phyloP scores from a whole-genome alignment of 2,329 filamentous ascomycete species.

The Pseudogymnoascus destructans region DNA sequence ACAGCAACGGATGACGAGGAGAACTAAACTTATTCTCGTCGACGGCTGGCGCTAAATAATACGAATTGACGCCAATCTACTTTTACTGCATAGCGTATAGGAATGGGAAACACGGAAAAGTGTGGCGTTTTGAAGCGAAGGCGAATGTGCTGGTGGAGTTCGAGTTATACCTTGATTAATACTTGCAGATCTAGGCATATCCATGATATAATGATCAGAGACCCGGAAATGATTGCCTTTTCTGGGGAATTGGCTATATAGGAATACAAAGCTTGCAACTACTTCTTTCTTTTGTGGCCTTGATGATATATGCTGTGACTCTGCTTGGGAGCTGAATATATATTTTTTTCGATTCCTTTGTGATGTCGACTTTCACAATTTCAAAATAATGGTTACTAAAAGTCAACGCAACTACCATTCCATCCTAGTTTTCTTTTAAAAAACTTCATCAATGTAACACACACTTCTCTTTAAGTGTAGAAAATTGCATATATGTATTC shows the following conservation, averaged over 20 bases:
- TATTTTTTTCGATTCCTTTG: background rate
- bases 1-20: slow-evolving; percentile 7
- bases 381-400: background rate
- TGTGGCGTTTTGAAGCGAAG: slow-evolving; percentile 3
- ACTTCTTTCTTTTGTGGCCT: background rate
- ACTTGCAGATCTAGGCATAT: background rate
- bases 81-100: slow-evolving; percentile 5
- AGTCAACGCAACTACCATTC: background rate
- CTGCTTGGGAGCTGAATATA: background rate
- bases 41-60: background rate
- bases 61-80: background rate
- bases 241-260: background rate
- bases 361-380: background rate
- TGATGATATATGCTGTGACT: background rate
- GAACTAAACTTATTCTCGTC: background rate
- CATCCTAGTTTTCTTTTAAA: background rate
- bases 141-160: background rate
- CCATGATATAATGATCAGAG: background rate
- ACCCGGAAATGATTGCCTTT: background rate
- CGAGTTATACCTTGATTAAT: slow-evolving; percentile 2
- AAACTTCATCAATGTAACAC: background rate
- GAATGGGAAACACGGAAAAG: slow-evolving; percentile 7
- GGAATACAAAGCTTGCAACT: background rate
- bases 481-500: background rate
- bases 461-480: background rate